A percentile compares a stretch with the other conserved stretches of the same genome.
phyloP scores from a whole-genome alignment of 2,329 filamentous ascomycete species.

The Xylariaceae sp. region DNA sequence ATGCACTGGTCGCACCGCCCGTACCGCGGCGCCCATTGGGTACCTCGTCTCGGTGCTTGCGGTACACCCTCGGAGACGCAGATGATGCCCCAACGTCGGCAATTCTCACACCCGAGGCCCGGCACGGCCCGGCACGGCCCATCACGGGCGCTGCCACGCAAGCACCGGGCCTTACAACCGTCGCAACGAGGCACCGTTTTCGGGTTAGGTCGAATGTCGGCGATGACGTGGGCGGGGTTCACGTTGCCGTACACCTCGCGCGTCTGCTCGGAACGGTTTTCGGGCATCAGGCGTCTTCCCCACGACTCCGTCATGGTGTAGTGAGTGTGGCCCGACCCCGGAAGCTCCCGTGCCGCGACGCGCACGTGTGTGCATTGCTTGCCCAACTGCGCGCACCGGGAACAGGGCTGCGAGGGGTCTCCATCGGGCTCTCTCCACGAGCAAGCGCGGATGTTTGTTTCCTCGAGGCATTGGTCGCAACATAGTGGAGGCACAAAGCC shows the following conservation, averaged over 20 bases:
- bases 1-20: background rate
- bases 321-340: no score
- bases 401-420: background rate
- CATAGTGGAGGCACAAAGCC: slow-evolving; percentile 8
- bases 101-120: background rate
- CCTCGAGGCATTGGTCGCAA: slow-evolving; percentile 8
- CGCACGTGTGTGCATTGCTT: background rate
- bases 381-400: background rate
- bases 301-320: no score
- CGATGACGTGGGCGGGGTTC: no score
- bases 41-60: background rate
- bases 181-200: no score
- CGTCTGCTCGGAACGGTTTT: background rate
- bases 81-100: background rate
- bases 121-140: background rate
- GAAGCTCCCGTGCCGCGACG: no score
- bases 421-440: background rate
- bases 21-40: background rate
- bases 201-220: no score
- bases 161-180: no score
- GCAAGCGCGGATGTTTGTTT: background rate
- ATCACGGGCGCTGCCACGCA: no score
- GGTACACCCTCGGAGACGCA: background rate
- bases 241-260: background rate
- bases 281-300: no score